These are phyloP conservation scores for Diaporthe aspalathi DNA, from an alignment of 2,329 filamentous ascomycete genomes.

Conservation along the genomic window DNA sequence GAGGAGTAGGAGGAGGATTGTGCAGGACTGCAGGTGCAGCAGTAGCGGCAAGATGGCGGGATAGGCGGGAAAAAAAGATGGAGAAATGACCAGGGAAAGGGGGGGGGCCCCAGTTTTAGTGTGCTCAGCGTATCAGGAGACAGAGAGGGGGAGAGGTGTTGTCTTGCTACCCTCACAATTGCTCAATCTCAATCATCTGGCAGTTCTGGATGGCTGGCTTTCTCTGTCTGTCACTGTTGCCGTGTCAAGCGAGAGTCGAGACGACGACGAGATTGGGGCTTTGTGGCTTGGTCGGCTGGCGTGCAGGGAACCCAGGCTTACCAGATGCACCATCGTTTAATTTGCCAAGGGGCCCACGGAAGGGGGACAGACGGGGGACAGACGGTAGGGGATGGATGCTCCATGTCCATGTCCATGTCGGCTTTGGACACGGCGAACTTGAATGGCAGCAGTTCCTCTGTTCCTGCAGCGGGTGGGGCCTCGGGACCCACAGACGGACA, in stretches of 20 bases:
- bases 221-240: conserved; percentile 15
- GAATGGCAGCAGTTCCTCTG: conserved; percentile 28
- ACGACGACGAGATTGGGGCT: conserved; percentile 23
- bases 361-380: neutral
- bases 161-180: neutral
- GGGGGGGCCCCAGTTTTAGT: neutral
- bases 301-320: conserved; percentile 20
- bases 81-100: neutral
- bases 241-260: conserved; percentile 25
- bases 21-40: no score
- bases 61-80: neutral
- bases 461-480: conserved; percentile 18
- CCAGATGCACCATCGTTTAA: conserved; percentile 14
- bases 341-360: conserved; percentile 21
- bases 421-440: neutral
- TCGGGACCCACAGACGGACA: conserved; percentile 3
- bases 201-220: no score
- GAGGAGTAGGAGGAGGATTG: neutral
- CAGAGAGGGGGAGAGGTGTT: neutral
- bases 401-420: no score
- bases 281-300: conserved; percentile 20
- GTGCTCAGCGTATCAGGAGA: neutral
- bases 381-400: no score
- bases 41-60: no score
- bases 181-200: neutral